A percentile compares a stretch with the other conserved stretches of the same genome.
Evolutionary conservation across 2,329 filamentous ascomycete genomes (phyloP).

Genomic region (Stylonectria norvegica): DNA sequence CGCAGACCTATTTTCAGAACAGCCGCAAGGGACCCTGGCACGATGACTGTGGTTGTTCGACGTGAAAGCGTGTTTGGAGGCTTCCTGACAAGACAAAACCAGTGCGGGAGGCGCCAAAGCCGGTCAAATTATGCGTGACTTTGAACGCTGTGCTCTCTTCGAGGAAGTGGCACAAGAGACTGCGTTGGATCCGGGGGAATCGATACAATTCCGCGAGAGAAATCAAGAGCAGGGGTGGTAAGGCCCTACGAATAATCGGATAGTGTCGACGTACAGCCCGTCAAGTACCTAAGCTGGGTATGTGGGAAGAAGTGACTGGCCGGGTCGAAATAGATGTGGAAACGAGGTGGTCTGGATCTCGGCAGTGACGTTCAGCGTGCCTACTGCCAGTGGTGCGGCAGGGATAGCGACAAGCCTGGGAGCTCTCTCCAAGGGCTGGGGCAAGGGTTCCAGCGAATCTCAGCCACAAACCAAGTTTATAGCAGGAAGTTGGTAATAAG

Average conservation of each 20-base stretch:
- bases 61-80: too few species aligned
- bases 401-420: slow-evolving; percentile 16
- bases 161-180: not conserved
- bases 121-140: too few species aligned
- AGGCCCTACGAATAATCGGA: slow-evolving; percentile 7
- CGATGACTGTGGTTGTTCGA: too few species aligned
- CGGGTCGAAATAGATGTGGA: slow-evolving; percentile 9
- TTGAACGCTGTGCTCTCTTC: too few species aligned
- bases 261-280: slow-evolving; percentile 5
- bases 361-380: slow-evolving; percentile 8
- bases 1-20: too few species aligned
- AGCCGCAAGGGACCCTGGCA: too few species aligned
- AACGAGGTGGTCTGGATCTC: slow-evolving; percentile 2
- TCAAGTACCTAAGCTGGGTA: slow-evolving; percentile 6
- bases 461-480: slow-evolving; percentile 4
- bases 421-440: not conserved
- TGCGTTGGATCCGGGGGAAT: slow-evolving; percentile 1
- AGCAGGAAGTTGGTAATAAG: slow-evolving; percentile 3
- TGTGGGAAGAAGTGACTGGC: slow-evolving; percentile 7
- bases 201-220: slow-evolving; percentile 5
- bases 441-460: slow-evolving; percentile 9
- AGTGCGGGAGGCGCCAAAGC: too few species aligned
- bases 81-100: too few species aligned
- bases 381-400: slow-evolving; percentile 21
- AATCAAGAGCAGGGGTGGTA: slow-evolving; percentile 5